phyloP scores from a whole-genome alignment of 2,329 filamentous ascomycete species.

The Zelopaecilomyces penicillatus region DNA sequence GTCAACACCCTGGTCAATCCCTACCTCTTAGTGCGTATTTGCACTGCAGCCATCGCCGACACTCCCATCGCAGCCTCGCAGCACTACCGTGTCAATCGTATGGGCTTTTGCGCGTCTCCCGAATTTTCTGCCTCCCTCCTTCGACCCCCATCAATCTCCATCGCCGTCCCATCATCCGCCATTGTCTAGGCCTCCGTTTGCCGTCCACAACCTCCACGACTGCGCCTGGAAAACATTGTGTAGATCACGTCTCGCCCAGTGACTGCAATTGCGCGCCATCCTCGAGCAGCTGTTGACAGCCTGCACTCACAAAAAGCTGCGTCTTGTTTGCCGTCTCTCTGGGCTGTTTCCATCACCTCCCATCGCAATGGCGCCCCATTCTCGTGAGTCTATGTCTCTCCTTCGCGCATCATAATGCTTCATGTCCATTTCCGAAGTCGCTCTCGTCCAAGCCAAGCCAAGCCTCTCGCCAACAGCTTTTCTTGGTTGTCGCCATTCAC shows the following conservation, averaged over 20 bases:
- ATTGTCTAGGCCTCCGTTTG: too few relatives aligned
- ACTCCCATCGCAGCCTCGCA: constrained; percentile 10
- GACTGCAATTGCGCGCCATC: too few relatives aligned
- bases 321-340: constrained; percentile 1
- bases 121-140: neutral
- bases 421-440: neutral
- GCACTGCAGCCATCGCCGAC: too few relatives aligned
- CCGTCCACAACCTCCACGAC: too few relatives aligned
- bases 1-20: too few relatives aligned
- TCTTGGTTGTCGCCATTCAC: neutral
- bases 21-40: too few relatives aligned
- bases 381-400: constrained; percentile 16
- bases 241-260: too few relatives aligned
- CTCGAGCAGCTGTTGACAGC: too few relatives aligned
- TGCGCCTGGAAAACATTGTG: too few relatives aligned
- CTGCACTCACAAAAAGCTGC: neutral
- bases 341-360: constrained; percentile 7
- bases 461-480: too few relatives aligned
- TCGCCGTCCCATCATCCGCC: too few relatives aligned
- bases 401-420: constrained; percentile 5
- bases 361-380: constrained; percentile 20
- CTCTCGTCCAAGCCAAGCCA: neutral
- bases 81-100: constrained; percentile 3
- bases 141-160: neutral
- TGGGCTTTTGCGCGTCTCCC: neutral